Evolutionary conservation across 345 rosid genomes (phyloP), one percentile per base, ranked within the genome.

Genomic region (Salix viminalis): DNA sequence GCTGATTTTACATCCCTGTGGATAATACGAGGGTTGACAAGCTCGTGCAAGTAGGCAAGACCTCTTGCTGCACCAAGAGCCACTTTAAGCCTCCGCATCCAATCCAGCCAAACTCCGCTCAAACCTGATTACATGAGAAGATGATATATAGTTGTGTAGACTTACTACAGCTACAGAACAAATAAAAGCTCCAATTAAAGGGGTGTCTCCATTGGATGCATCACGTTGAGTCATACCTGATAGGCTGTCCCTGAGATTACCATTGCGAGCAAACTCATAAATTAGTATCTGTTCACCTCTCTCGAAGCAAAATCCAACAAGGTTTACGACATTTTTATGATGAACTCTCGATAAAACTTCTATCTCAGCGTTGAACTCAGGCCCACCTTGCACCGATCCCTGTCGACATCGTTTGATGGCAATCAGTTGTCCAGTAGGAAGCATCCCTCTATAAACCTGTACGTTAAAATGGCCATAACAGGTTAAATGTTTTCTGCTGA

Each of bases 1-100:
- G 84, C 84, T 42, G 99, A 87, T 84, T 96, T 96, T 67, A 96
- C 77, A 83, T 96, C 99, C 82, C 97, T 87, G 50, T 96, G 99
- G 75, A 96, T 96, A 44, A 93, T 93, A 9, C 97, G 98, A 81
- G 98, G 99, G 75, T 91, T 82, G 26, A 97, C 99, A 61, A 91
- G 95, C 84, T 96, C 98, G 50, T 96, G 41, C 41, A 39, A 39
- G 41, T 39, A 39, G 41, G 41, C 41, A 98, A 93, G 75, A 3
- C 99, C 98, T 78, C 89, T 91, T 4, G 94, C 97, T 69, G 98
- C 83, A 48, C 92, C 98, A 77, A 90, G 89, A 44, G 94, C 84
- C 75, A 93, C 83, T 85, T 84, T 88, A 16, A 93, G 97, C 75
- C 98, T 87, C 79, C 92, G 83, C 48, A 7, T 39, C 41, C 41